Evolutionary conservation across 1,284 basidiomycete species (phyloP), one percentile per base, ranked within the genome.

Genomic region (Serendipita sp.): DNA sequence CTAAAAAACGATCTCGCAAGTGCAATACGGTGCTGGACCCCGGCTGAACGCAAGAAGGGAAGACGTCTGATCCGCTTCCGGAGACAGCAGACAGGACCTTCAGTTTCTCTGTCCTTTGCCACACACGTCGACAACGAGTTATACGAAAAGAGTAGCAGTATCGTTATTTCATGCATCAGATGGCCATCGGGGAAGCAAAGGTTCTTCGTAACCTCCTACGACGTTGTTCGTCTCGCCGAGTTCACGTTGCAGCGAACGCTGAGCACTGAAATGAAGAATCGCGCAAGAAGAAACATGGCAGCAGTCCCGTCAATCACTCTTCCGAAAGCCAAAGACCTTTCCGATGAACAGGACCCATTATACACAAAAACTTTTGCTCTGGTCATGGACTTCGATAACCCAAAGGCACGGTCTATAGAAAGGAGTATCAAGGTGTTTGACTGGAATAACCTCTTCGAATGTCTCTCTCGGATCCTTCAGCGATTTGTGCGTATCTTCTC

Each of bases 271-370:
- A n/a, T 58, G 22, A 58, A 58, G 53, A 58, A 58, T 32, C 53
- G 53, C 8, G 53, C 53, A 34, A 29, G 53, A 35, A n/a, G 53
- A 58, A 58, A 58, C 32, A 58, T 58, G 53, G 53, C 53, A n/a
- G n/a, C 22, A n/a, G 53, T 58, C 15, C 6, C 53, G 6, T 58
- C 26, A n/a, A 58, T n/a, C 53, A 58, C 53, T 12, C 53, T 58
- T 26, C 26, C 22, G 10, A 58, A 34, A 35, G 53, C 30, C 5
- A 58, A 58, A n/a, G 22, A 29, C 32, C 4, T 58, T 8, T n/a
- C 17, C 10, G 45, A 22, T 8, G 15, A 17, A 6, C 17, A 6
- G 26, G n/a, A 8, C n/a, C 17, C 8, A 8, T 49, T 49, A 8
- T 10, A 29, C 4, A 30, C 17, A 13, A 26, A 53, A 8, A n/a